These are phyloP conservation scores for Ocimum tenuiflorum DNA, from an alignment of 257 asterid species.

Conservation along the genomic window DNA sequence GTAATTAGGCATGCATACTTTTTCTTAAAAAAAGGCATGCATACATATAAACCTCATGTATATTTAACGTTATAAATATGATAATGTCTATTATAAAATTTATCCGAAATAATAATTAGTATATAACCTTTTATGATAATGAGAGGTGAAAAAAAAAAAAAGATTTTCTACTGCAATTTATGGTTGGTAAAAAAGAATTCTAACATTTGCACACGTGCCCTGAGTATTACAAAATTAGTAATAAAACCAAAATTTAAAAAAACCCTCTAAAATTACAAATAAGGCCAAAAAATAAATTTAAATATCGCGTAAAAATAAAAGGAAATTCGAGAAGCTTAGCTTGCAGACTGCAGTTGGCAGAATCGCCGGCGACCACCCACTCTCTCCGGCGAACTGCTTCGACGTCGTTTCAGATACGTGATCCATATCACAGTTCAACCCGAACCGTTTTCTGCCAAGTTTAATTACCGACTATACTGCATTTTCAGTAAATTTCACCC, in stretches of 20 bases:
- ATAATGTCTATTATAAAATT: too few relatives aligned
- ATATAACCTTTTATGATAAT: too few relatives aligned
- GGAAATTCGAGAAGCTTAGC: background rate
- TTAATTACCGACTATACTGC: slow-evolving; percentile 2
- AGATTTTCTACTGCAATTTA: slow-evolving; percentile 4
- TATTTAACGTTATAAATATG: too few relatives aligned
- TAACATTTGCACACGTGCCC: background rate
- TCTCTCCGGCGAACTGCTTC: background rate
- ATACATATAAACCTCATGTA: too few relatives aligned
- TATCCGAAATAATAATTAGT: too few relatives aligned
- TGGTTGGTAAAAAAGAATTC: background rate
- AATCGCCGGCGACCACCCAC: background rate
- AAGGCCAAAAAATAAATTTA: background rate
- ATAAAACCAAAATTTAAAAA: background rate
- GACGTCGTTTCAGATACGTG: background rate
- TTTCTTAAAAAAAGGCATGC: too few relatives aligned
- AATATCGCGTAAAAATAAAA: background rate
- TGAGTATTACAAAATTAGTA: too few relatives aligned
- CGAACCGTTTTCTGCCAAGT: background rate
- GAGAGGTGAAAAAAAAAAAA: too few relatives aligned
- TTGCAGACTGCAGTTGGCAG: background rate
- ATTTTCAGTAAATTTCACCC: slow-evolving; percentile 10
- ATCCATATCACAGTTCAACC: background rate
- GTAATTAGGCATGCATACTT: background rate
- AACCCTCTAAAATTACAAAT: background rate